Evolutionary conservation across 257 asterid genomes (phyloP), one percentile per base, ranked within the genome.

Genomic region (Solanum microdontum): DNA sequence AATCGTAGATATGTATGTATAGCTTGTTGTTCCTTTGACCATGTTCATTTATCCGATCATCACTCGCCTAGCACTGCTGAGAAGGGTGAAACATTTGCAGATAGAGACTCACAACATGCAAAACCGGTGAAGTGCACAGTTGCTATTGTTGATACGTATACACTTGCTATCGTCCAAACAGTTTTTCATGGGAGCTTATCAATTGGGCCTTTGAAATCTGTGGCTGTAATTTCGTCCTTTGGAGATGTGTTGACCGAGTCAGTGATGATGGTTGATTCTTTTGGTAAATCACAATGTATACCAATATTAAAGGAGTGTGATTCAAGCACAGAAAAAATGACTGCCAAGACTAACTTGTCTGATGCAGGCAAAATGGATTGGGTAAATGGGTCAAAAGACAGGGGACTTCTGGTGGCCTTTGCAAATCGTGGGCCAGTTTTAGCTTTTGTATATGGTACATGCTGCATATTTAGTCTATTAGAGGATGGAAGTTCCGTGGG

Each of bases 91-190:
- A 79, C 88, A 87, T 90, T 83, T 82, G 84, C 75, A 85, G 94
- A 91, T 86, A 88, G 84, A 77, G 95, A 93, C 85, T 79, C 89
- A 33, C 91, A 87, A 28, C 40, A 84, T 48, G 83, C 75, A 45
- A 93, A 91, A 86, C 92, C 92, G 55, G 90, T 90, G 48, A 95
- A 90, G 90, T 93, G 93, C 92, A 89, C 96, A 37, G 93, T 96
- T 84, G 87, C 95, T 45, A 92, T 97, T 21, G 91, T 95, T 60
- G 99, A 97, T 90, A 91, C 97, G 0, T 93, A 87, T 90, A 92
- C 96, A 21, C 99, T 97, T 89, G 90, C 92, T 43, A 92, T 93
- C 86, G 97, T 97, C 88, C 99, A 93, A 88, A 96, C 98, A 62
- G 92, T 97, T 89, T 92, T 94, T 92, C 97, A 95, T 90, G 99